These are phyloP conservation scores for Xylaria arbuscula DNA, from an alignment of 2,329 filamentous ascomycete species.

Conservation along the genomic window DNA sequence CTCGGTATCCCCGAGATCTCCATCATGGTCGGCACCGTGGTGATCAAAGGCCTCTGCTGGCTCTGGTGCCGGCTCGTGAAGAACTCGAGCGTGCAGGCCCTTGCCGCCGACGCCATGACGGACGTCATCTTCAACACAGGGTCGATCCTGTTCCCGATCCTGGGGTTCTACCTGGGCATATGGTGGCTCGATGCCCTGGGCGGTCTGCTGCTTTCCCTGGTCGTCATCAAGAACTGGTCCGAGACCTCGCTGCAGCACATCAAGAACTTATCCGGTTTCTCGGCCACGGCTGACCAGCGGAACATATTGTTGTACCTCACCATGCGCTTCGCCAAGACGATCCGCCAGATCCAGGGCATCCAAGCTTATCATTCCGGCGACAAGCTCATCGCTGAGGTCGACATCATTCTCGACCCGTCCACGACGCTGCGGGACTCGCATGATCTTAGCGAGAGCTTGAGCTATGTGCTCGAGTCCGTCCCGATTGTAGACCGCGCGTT, in stretches of 20 bases:
- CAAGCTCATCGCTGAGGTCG: slow-evolving; percentile 84
- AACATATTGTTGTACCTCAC: slow-evolving; percentile 90
- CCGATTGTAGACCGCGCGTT: slow-evolving; percentile 80
- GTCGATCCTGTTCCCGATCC: slow-evolving; percentile 86
- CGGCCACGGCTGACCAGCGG: slow-evolving; percentile 81
- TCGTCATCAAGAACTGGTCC: slow-evolving; percentile 85
- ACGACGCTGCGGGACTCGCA: slow-evolving; percentile 83
- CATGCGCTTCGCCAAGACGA: slow-evolving; percentile 91
- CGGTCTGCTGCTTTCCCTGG: slow-evolving; percentile 79
- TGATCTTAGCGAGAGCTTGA: slow-evolving; percentile 73
- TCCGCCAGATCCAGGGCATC: slow-evolving; percentile 85
- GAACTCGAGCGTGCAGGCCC: slow-evolving; percentile 85
- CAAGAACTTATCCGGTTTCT: slow-evolving; percentile 81
- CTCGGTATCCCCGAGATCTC: slow-evolving; percentile 77
- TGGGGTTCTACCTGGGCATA: slow-evolving; percentile 78
- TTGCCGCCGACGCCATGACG: slow-evolving; percentile 70
- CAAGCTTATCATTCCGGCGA: slow-evolving; percentile 88
- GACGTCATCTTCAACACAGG: slow-evolving; percentile 93
- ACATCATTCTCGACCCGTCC: slow-evolving; percentile 82
- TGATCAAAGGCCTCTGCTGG: slow-evolving; percentile 86
- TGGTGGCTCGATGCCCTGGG: slow-evolving; percentile 89
- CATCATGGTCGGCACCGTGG: slow-evolving; percentile 84
- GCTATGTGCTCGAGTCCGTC: slow-evolving; percentile 86
- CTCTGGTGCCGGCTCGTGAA: slow-evolving; percentile 87
- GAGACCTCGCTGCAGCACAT: slow-evolving; percentile 80